Evolutionary conservation across 202 grass and related monocot species (phyloP), one percentile per base, ranked within the genome.

Genomic region (Miscanthus sacchariflorus): DNA sequence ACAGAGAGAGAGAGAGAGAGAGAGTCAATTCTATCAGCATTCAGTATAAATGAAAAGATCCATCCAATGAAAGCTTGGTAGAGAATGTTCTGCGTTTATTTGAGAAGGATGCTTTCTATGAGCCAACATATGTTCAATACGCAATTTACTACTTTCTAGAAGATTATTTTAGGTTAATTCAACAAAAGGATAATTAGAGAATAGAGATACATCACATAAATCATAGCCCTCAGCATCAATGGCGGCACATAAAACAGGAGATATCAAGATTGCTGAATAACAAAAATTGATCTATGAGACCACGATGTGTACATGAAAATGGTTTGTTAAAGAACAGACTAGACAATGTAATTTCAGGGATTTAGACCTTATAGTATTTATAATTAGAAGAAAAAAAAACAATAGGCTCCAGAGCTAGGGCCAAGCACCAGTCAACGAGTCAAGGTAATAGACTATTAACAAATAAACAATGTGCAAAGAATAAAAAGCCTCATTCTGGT

Each of bases 21-120:
- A 38, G 36, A 38, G 36, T 12, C 18, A 11, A 70, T 68, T 59
- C 40, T 49, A 83, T 72, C 19, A 65, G 17, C 30, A 64, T 27
- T 76, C 56, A 52, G 7, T 35, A 67, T 1, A 88, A 58, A 59
- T 78, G 19, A 45, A 59, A 88, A 15, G 27, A 70, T 28, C 50
- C 56, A 72, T 39, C 27, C 18, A 83, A 73, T 28, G 50, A 54
- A 83, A 49, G 27, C 21, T 74, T 4, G 7, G n/a, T 66, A 49
- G 40, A 89, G 6, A 72, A 69, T 35, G 2, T 44, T 76, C 59
- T 28, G 11, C 5, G 10, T 44, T 30, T 39, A 69, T 68, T 88
- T 43, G 3, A n/a, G 23, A 82, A 68, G 19, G 25, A 78, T 81
- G 25, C 30, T 81, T 74, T 67, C 43, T 81, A 73, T 27, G 10